phyloP scores from a whole-genome alignment of 768 basidiomycete species.

The Leccinum incarnatum region DNA sequence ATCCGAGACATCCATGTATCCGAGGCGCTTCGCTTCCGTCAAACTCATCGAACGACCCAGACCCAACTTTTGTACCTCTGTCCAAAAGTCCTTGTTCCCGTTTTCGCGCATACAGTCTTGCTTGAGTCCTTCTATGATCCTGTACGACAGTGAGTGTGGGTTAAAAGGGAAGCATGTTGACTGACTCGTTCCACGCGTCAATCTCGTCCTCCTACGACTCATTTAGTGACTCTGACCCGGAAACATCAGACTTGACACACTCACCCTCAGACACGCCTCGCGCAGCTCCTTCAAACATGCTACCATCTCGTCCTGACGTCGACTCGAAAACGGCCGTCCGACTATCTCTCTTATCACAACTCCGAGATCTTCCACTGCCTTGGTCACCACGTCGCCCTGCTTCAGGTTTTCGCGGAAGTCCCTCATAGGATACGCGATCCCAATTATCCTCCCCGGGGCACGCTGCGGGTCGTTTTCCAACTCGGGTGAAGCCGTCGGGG shows the following conservation, averaged over 20 bases:
- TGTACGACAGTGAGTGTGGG: constrained; percentile 23
- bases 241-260: constrained; percentile 14
- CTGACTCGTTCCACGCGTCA: constrained; percentile 73
- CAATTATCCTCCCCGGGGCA: constrained; percentile 72
- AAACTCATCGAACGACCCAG: constrained; percentile 56
- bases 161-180: neutral
- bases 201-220: constrained; percentile 71
- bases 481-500: constrained; percentile 52
- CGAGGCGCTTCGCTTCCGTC: constrained; percentile 61
- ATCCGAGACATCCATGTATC: constrained; percentile 57
- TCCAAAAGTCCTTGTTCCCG: constrained; percentile 72
- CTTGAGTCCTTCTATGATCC: constrained; percentile 62
- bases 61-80: constrained; percentile 48
- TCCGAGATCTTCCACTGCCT: constrained; percentile 80
- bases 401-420: constrained; percentile 75
- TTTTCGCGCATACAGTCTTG: constrained; percentile 49
- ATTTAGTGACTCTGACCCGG: neutral
- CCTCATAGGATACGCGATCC: constrained; percentile 64
- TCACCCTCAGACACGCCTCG: constrained; percentile 60
- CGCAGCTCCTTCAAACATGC: constrained; percentile 71
- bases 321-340: constrained; percentile 63
- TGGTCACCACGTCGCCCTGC: constrained; percentile 76
- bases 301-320: constrained; percentile 66
- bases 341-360: constrained; percentile 70
- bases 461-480: constrained; percentile 47